Conservation (phyloP, 208 protist species). For the Crithidia thermophila region DNA sequence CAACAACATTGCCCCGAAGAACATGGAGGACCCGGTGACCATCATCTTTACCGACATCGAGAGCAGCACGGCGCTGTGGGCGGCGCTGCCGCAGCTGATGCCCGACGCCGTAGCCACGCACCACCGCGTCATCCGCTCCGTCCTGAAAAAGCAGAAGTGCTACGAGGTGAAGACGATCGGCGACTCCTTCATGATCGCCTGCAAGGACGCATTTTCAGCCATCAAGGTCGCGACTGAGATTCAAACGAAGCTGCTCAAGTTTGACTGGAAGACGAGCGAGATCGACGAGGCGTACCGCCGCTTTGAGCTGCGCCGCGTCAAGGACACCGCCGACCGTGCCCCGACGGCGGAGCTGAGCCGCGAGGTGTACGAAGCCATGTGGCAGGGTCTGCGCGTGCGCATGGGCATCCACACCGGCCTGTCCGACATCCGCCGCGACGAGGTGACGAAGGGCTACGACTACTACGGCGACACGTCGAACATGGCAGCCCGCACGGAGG, state of each 20-base stretch:
- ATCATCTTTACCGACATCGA: conserved; percentile 84
- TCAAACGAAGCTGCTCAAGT: conserved; percentile 50
- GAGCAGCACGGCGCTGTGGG: conserved; percentile 83
- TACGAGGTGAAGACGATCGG: conserved; percentile 91
- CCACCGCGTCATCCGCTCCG: conserved; percentile 65
- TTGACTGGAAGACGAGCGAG: conserved; percentile 52
- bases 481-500: conserved; percentile 81
- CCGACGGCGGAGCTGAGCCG: conserved; percentile 35
- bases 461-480: conserved; percentile 88
- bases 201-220: conserved; percentile 44
- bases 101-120: conserved; percentile 63
- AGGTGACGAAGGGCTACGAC: conserved; percentile 76
- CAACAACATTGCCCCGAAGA: conserved; percentile 58
- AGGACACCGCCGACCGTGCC: conserved; percentile 19
- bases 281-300: conserved; percentile 55
- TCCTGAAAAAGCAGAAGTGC: conserved; percentile 63
- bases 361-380: conserved; percentile 41
- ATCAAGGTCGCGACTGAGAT: conserved; percentile 53
- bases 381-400: conserved; percentile 56
- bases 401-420: conserved; percentile 71
- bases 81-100: conserved; percentile 61
- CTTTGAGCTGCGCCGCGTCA: conserved; percentile 41
- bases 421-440: conserved; percentile 57
- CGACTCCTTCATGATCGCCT: conserved; percentile 87
- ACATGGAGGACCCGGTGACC: conserved; percentile 43